Evolutionary conservation across 225 moss, liverwort and hornwort species (phyloP), one percentile per base, ranked within the genome.

Genomic region (Ulota crispa): DNA sequence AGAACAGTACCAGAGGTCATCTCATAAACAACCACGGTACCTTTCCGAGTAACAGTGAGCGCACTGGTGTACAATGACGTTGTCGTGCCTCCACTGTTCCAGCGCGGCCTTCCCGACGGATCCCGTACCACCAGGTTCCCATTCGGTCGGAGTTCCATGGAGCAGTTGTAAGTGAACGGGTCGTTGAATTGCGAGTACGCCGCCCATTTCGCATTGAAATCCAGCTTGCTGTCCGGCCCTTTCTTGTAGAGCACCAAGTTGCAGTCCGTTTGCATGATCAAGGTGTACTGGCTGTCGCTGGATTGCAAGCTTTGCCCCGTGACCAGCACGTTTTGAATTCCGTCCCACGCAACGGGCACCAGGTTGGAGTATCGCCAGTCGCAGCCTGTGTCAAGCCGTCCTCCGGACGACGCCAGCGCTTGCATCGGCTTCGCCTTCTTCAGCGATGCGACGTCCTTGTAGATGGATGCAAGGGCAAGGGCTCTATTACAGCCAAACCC

Each of bases 311-410:
- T 82, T 43, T 87, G 76, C 3, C 85, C 83, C 24, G 78, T 71
- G 50, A 57, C 2, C 1, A 87, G 70, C 9, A 81, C 78, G 0
- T 89, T 89, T 37, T 89, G 87, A 18, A 85, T 64, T 26, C 87
- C 87, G 15, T 89, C 87, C 85, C 85, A 87, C 0, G 79, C 85
- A 0, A 87, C 81, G 0, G 85, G 87, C 26, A 87, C 43, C 0
- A 87, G 3, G 53, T 89, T 87, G 19, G 89, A 89, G 63, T 64
- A 87, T 68, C 63, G 68, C 85, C 87, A 89, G 1, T 89, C 47
- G 31, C 87, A 89, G 0, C 81, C 68, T 0, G 81, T 73, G 1
- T 82, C 87, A 0, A 67, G 26, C 0, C 80, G 63, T 30, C 82
- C 86, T 0, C 77, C 75, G 0, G 18, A n/a, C 0, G 65, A 14